Evolutionary conservation across 164 flowering plant species (phyloP), one percentile per base, ranked within the genome.

Genomic region (Piper betle): DNA sequence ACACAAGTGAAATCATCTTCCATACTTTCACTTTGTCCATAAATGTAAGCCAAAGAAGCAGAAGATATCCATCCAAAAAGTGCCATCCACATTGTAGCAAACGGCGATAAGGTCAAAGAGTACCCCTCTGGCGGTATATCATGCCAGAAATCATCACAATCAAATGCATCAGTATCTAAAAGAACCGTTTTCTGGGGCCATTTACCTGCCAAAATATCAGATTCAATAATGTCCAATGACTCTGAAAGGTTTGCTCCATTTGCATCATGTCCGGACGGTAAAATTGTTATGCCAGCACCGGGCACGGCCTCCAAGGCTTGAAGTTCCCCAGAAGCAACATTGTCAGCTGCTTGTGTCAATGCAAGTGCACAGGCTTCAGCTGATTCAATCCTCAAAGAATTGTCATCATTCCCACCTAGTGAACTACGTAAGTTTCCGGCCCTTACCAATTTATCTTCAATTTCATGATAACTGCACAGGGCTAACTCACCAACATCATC

Each of bases 321-420:
- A 70, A 73, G 64, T 66, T 80, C 76, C 62, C 89, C 91, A 66
- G 87, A 77, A 42, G 84, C 81, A 78, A 84, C 76, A 72, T 82
- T 84, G 59, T 84, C 96, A 4, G 91, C 91, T 66, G 87, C 96
- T 74, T 74, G 74, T 63, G 69, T 81, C 75, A 87, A 70, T 16
- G 92, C 93, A 53, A 39, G 43, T 11, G 97, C 90, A 82, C 86
- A 83, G 12, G 92, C 92, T 78, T 88, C 92, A n/a, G 96, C 98
- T 40, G 91, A 89, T 38, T 68, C 78, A 66, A 77, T 62, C 42
- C 84, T 71, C 41, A 73, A 50, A 10, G 73, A 64, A 48, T 64
- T 64, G 63, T 68, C 72, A 37, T 65, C 73, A 40, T 63, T 83
- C 53, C 46, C 77, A 4, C 52, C 60, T 20, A 39, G 72, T 13